These are phyloP conservation scores for Sclerotinia trifoliorum DNA, from an alignment of 2,329 filamentous ascomycete genomes.

Conservation along the genomic window DNA sequence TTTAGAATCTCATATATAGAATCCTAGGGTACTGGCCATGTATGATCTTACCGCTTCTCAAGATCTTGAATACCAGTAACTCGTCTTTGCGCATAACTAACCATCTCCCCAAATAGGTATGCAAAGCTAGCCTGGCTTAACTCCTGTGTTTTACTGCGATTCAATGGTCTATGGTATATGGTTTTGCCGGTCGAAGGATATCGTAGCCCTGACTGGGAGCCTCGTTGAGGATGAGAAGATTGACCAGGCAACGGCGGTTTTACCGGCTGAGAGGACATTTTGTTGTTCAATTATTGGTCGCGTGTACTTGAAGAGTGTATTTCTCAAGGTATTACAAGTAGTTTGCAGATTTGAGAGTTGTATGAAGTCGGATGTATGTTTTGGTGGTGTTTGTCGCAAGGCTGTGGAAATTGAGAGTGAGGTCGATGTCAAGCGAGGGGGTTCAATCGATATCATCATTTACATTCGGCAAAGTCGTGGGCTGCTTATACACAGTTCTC, in stretches of 20 bases:
- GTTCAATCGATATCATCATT: not conserved
- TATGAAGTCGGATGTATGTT: conserved; percentile 2
- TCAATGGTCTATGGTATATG: conserved; percentile 94
- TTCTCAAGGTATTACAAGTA: not conserved
- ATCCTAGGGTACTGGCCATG: not conserved
- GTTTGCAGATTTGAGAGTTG: not conserved
- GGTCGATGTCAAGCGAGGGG: conserved; percentile 7
- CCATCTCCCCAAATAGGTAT: conserved; percentile 95
- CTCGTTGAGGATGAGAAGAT: conserved; percentile 32
- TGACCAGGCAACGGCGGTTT: conserved; percentile 35
- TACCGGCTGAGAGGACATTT: conserved; percentile 39
- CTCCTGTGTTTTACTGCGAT: conserved; percentile 83
- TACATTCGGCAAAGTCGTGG: not conserved
- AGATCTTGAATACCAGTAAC: conserved; percentile 93
- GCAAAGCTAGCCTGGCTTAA: conserved; percentile 92
- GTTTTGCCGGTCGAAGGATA: conserved; percentile 93
- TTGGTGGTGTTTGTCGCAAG: conserved; percentile 13
- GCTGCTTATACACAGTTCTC: not conserved
- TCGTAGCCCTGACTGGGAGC: conserved; percentile 62
- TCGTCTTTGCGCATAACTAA: conserved; percentile 85
- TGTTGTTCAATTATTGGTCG: conserved; percentile 10
- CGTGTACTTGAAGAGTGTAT: not conserved
- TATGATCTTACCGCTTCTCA: conserved; percentile 69
- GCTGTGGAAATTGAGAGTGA: conserved; percentile 10
- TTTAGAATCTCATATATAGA: not conserved